Conservation (phyloP, 1,284 basidiomycete species). For the Austropuccinia psidii region DNA sequence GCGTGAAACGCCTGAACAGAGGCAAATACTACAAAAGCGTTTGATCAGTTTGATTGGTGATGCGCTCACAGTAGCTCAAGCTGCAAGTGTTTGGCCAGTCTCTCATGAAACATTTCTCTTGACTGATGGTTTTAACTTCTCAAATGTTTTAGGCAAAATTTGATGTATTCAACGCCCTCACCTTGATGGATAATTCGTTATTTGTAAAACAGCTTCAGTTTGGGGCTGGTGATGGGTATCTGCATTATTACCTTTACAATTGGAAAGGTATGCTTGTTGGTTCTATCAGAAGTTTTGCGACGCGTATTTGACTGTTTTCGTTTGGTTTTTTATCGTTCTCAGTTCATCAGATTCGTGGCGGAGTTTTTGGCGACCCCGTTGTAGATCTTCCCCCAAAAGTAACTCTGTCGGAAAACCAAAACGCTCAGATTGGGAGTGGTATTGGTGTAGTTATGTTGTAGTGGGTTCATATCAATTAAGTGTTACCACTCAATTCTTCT, state of each 20-base stretch:
- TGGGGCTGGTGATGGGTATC: slow-evolving; percentile 75
- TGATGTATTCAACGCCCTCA: slow-evolving; percentile 93
- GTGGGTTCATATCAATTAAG: no score
- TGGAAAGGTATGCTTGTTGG: slow-evolving; percentile 68
- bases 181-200: slow-evolving; percentile 82
- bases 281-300: neutral
- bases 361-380: slow-evolving; percentile 44
- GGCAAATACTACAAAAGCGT: slow-evolving; percentile 16
- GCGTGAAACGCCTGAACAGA: neutral
- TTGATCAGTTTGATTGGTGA: slow-evolving; percentile 39
- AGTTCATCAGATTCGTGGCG: slow-evolving; percentile 35
- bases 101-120: neutral
- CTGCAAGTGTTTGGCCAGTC: slow-evolving; percentile 38
- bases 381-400: slow-evolving; percentile 49
- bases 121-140: neutral
- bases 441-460: slow-evolving; percentile 72
- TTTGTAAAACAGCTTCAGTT: slow-evolving; percentile 78
- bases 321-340: neutral
- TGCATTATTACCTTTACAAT: slow-evolving; percentile 89
- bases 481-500: no score
- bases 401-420: slow-evolving; percentile 47
- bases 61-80: slow-evolving; percentile 41
- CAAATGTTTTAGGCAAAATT: slow-evolving; percentile 58
- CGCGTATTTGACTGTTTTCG: neutral
- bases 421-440: slow-evolving; percentile 57